Base-by-base conservation (phyloP, 768 basidiomycete genomes). In the Hydnomerulius pinastri region DNA sequence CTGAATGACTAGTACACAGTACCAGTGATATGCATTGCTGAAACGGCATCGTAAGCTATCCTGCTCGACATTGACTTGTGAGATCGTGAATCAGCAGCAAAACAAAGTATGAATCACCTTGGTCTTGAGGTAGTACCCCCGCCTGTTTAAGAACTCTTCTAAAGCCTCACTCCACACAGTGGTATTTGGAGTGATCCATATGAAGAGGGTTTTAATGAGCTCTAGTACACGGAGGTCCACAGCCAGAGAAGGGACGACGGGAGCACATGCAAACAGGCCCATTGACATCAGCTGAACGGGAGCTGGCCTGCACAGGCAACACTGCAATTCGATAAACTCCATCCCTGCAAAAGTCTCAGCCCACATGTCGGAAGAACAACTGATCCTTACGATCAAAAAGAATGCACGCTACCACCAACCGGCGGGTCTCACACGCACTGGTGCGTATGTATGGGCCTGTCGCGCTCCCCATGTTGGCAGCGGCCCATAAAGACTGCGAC, bases 191-290 rank as follows among this genome's bases (percentile, higher is more conserved):
- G 57, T 39, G 12, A 58, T 50, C 7, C 43, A 42, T 13, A 41
- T 15, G 24, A 58, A 58, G 11, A 58, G 35, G 1, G 32, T 25
- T 7, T 37, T 47, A 1, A 56, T 45, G 11, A 71, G 69, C 29
- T 67, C 61, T 21, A 71, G 46, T 15, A 71, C 55, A 17, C 48
- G 57, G 13, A 71, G 23, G 40, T 71, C 65, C 3, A 73, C 61
- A 4, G 64, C 70, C 1, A 73, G 50, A n/a, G 63, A 61, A 1
- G 70, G 71, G 0, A 38, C 28, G 2, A 59, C 15, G 0, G 70
- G 70, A 11, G 68, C 51, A 24, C 58, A 64, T 12, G 67, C 58
- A 40, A 71, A 67, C 8, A 61, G 49, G 1, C 66, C 67, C 13
- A 12, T 30, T 21, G 39, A 25, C 2, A 71, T 28, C 2, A 70